These are phyloP conservation scores for Xylariaceae sp. DNA, from an alignment of 2,329 filamentous ascomycete species.

Conservation along the genomic window DNA sequence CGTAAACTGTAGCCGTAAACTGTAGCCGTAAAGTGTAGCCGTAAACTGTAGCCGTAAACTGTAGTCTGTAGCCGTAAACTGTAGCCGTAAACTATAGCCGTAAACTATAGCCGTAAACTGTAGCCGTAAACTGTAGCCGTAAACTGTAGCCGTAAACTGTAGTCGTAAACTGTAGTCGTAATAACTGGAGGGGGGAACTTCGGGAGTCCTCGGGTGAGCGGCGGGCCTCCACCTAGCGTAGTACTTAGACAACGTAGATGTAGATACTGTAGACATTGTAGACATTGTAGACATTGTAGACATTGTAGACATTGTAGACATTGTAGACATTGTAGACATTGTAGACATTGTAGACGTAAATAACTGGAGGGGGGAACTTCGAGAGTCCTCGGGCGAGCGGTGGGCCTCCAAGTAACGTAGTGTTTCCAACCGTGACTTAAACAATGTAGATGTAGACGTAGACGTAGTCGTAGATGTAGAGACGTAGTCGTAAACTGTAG, in stretches of 20 bases:
- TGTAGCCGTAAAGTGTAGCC: too few species aligned
- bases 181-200: constrained; percentile 3
- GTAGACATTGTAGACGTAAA: background rate
- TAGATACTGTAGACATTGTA: background rate
- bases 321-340: too few species aligned
- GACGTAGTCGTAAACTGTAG: background rate
- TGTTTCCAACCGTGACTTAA: background rate
- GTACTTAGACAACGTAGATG: too few species aligned
- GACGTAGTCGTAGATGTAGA: background rate
- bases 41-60: too few species aligned
- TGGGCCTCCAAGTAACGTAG: constrained; percentile 5
- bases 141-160: background rate
- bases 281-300: too few species aligned
- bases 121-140: too few species aligned
- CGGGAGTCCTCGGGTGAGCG: constrained; percentile 3
- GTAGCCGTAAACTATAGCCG: too few species aligned
- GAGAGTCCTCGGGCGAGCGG: constrained; percentile 7
- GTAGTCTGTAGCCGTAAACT: too few species aligned
- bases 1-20: too few species aligned
- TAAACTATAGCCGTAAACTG: too few species aligned
- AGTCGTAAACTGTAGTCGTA: background rate
- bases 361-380: constrained; percentile 5
- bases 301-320: too few species aligned
- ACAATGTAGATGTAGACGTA: background rate
- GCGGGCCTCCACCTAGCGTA: constrained; percentile 4